Base-by-base conservation (phyloP, 2,329 filamentous ascomycete genomes). In the Epichloe hybrida region DNA sequence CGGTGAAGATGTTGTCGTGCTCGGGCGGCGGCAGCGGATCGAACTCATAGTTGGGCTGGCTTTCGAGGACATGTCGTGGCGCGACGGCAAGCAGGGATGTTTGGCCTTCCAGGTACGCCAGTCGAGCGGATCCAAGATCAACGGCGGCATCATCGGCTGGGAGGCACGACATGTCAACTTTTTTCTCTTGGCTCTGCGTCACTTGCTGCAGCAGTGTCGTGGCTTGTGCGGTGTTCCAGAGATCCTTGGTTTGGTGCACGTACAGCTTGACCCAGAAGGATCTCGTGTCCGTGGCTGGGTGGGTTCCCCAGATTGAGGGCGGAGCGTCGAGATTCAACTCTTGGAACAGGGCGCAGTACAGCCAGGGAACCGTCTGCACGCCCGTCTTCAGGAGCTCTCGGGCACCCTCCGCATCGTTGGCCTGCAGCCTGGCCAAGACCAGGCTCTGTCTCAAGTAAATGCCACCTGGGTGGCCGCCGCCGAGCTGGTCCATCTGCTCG, bases 211-310 rank as follows among this genome's bases (percentile, higher is more conserved):
- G 76, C 7, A 95, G 68, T 4, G 73, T 69, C 3, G 76, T 81
- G 13, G 79, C 80, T 59, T 88, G 83, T 0, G 85, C 76, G 4
- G 83, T 88, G 62, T 89, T 89, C 90, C 90, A 96, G 3, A 95
- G 70, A 58, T 91, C 86, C 61, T 89, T 91, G 4, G 85, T 77
- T 43, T 85, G 80, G 51, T 80, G 74, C 31, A 88, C 75, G 62
- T 95, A 95, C 2, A 95, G 74, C 59, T 85, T 80, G 4, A 81
- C 80, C 59, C 88, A 79, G 38, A 95, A 76, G 50, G 79, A 74
- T 20, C 64, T 61, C 56, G 88, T 78, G 44, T 81, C 74, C 12
- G 77, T 72, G 34, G 80, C 77, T 1, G 82, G 79, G 59, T 80
- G 75, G 54, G 83, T 77, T 48, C 87, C 90, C 91, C 93, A 97